Conservation (phyloP, 192 early-diverging fungal genomes). For the Backusella tarrabulga region DNA sequence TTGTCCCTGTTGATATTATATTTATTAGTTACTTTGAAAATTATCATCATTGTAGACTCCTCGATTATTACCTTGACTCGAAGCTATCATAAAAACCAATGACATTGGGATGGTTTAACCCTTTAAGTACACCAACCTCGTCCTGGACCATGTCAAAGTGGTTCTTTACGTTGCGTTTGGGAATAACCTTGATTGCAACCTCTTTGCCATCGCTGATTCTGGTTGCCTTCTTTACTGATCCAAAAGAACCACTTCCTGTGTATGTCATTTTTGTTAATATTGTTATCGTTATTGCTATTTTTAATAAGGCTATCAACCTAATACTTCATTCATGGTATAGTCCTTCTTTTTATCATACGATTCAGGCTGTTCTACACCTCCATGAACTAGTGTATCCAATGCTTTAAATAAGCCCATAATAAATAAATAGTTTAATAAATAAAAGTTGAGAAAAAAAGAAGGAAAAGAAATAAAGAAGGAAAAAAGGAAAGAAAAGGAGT, state of each 20-base stretch:
- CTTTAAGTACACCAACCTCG: slow-evolving; percentile 87
- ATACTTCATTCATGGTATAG: slow-evolving; percentile 59
- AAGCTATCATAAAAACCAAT: slow-evolving; percentile 83
- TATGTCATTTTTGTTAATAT: no score
- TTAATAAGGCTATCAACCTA: slow-evolving; percentile 41
- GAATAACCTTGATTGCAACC: slow-evolving; percentile 92
- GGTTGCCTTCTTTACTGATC: slow-evolving; percentile 66
- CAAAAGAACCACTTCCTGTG: slow-evolving; percentile 61
- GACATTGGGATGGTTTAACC: slow-evolving; percentile 85
- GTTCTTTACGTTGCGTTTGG: slow-evolving; percentile 77
- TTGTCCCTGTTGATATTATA: slow-evolving; percentile 53
- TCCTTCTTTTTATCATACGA: slow-evolving; percentile 68
- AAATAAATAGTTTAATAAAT: not conserved
- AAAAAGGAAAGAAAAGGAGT: no score
- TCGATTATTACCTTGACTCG: slow-evolving; percentile 35
- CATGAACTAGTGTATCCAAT: slow-evolving; percentile 31
- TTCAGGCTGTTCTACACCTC: slow-evolving; percentile 44
- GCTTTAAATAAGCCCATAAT: slow-evolving; percentile 22
- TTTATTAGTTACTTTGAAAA: not conserved
- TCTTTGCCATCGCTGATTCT: slow-evolving; percentile 68
- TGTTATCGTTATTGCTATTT: not conserved
- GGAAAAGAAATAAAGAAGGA: not conserved
- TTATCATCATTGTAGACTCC: not conserved
- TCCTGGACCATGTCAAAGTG: slow-evolving; percentile 88
- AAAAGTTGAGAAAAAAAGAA: slow-evolving; percentile 2